Evolutionary conservation across 495 filamentous ascomycete genomes (phyloP).

Genomic region (Tuber melanosporum): DNA sequence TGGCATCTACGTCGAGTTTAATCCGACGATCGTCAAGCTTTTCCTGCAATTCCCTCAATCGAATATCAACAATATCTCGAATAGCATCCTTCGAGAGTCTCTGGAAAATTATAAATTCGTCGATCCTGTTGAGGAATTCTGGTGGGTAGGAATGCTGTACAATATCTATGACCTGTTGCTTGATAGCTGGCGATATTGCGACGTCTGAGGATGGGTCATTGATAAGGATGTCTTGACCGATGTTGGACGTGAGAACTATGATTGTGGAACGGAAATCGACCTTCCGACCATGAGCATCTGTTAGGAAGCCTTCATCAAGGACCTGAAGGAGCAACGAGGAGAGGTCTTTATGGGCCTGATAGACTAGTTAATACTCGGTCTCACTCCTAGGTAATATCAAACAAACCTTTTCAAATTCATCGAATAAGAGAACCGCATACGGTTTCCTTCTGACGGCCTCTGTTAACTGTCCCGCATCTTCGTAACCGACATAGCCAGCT

Average conservation of each 20-base stretch:
- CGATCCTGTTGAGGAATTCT: constrained; percentile 93
- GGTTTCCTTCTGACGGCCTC: constrained; percentile 93
- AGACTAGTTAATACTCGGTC: constrained; percentile 5
- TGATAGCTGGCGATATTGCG: constrained; percentile 63
- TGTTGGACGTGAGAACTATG: constrained; percentile 91
- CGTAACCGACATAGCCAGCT: constrained; percentile 92
- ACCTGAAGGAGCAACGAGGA: constrained; percentile 90
- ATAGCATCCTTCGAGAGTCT: constrained; percentile 70
- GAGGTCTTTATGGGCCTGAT: constrained; percentile 77
- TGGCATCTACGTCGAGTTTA: constrained; percentile 59
- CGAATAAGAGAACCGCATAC: constrained; percentile 89
- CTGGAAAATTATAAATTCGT: constrained; percentile 94
- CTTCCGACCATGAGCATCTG: constrained; percentile 90
- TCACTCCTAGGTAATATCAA: background rate
- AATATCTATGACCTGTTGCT: constrained; percentile 80
- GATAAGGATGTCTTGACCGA: constrained; percentile 70
- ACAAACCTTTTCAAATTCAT: constrained; percentile 80
- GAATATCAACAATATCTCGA: constrained; percentile 87
- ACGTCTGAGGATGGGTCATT: constrained; percentile 55
- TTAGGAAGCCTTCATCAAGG: constrained; percentile 92
- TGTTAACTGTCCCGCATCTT: constrained; percentile 92
- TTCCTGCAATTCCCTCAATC: constrained; percentile 73
- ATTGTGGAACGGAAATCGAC: constrained; percentile 94
- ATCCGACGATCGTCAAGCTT: constrained; percentile 85
- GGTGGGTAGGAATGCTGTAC: constrained; percentile 72